Conservation (phyloP, 495 filamentous ascomycete species). For the Trichoderma virens region DNA sequence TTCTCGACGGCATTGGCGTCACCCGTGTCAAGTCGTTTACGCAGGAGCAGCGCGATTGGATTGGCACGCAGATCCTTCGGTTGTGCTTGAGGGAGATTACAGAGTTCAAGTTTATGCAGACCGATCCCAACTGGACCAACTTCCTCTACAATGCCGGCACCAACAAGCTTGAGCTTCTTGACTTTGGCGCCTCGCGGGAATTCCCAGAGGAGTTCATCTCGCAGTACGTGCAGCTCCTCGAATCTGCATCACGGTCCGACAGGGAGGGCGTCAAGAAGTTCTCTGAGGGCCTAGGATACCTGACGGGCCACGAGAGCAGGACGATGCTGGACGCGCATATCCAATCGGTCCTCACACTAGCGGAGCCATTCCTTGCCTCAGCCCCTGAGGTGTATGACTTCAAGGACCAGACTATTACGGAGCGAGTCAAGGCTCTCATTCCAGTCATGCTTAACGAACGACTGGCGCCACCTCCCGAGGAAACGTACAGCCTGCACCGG, state of each 20-base stretch:
- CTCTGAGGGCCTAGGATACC: constrained; percentile 78
- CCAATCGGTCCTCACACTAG: constrained; percentile 72
- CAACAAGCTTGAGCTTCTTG: constrained; percentile 78
- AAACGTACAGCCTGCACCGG: constrained; percentile 93
- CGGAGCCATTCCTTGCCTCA: constrained; percentile 73
- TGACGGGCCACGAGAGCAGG: constrained; percentile 78
- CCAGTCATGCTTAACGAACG: constrained; percentile 88
- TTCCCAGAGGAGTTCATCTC: constrained; percentile 72
- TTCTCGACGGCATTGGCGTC: constrained; percentile 80
- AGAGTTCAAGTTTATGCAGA: constrained; percentile 97
- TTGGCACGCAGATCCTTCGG: constrained; percentile 85
- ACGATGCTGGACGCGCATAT: constrained; percentile 85
- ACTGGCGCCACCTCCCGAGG: constrained; percentile 85
- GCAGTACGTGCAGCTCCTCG: constrained; percentile 68
- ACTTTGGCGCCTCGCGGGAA: constrained; percentile 88
- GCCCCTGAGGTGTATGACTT: constrained; percentile 90
- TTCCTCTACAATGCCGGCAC: constrained; percentile 78
- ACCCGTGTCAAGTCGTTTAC: constrained; percentile 67
- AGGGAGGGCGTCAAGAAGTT: constrained; percentile 52
- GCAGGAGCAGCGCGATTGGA: constrained; percentile 83
- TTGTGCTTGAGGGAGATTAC: constrained; percentile 88
- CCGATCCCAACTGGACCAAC: constrained; percentile 99
- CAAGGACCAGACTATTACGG: constrained; percentile 87
- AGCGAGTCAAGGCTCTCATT: constrained; percentile 76
- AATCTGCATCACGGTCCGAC: constrained; percentile 67